Evolutionary conservation across 345 rosid genomes (phyloP), one percentile per base, ranked within the genome.

Genomic region (Melastoma malabathricum): DNA sequence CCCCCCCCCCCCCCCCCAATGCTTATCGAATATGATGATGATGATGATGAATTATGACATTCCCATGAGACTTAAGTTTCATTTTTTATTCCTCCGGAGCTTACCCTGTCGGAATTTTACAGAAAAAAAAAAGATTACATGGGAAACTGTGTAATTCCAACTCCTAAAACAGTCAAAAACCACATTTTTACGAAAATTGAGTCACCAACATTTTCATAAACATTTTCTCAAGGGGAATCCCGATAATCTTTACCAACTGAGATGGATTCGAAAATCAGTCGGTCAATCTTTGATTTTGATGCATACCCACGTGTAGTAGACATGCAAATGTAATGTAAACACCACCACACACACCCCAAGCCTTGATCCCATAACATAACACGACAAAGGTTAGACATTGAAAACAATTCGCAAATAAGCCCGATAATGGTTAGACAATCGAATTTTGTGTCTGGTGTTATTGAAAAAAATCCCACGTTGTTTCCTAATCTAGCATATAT

Each of bases 281-380:
- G 66, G 47, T 59, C 73, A 55, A 60, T 71, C 67, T 77, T 81
- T 73, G 76, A 81, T 64, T 64, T 69, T 70, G 61, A 70, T 68
- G 75, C 55, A 43, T 46, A 29, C 0, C 31, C 54, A 17, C 13
- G 13, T 51, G 38, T n/a, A n/a, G n/a, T n/a, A n/a, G n/a, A n/a
- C n/a, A n/a, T n/a, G n/a, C n/a, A n/a, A n/a, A n/a, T n/a, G n/a
- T n/a, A n/a, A n/a, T n/a, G n/a, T n/a, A n/a, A 29, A 4, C 38
- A 29, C 38, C 5, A 2, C 1, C 38, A 29, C 9, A 31, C 43
- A 10, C 51, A 18, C 7, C 17, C 52, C 59, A 50, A 58, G 18
- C 56, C 44, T 60, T 56, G 60, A 53, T 48, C 51, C 22, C n/a
- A 13, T 38, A 3, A 23, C 57, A 15, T 22, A 19, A 13, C 1